Evolutionary conservation across 2,329 filamentous ascomycete genomes (phyloP).

Genomic region (Capronia coronata): DNA sequence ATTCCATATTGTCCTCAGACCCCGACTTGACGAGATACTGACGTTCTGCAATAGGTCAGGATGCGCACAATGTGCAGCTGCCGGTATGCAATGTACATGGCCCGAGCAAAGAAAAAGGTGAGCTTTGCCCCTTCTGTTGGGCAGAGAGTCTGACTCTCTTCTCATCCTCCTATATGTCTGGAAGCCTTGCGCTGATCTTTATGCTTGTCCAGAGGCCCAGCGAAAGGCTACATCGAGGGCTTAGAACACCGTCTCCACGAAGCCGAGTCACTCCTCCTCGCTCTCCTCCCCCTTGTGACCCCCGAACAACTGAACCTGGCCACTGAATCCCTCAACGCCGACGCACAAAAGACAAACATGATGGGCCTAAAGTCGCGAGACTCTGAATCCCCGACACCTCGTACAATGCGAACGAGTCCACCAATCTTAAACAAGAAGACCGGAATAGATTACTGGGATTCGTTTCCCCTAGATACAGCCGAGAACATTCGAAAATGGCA

Average conservation of each 20-base stretch:
- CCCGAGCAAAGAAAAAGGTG: slow-evolving; percentile 26
- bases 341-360: too few relatives aligned
- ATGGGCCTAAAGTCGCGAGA: slow-evolving; percentile 15
- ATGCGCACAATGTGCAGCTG: slow-evolving; percentile 23
- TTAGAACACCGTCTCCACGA: slow-evolving; percentile 40
- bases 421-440: slow-evolving; percentile 30
- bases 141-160: too few relatives aligned
- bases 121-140: background rate
- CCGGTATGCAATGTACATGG: slow-evolving; percentile 25
- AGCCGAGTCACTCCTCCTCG: slow-evolving; percentile 38
- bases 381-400: slow-evolving; percentile 21
- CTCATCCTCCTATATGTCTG: background rate
- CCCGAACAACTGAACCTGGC: slow-evolving; percentile 31
- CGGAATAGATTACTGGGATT: slow-evolving; percentile 36
- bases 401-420: slow-evolving; percentile 16
- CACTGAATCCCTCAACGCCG: slow-evolving; percentile 20
- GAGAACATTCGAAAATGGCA: slow-evolving; percentile 36
- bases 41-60: slow-evolving; percentile 18
- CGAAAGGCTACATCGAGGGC: slow-evolving; percentile 44
- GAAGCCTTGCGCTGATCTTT: background rate
- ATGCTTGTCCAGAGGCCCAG: slow-evolving; percentile 35
- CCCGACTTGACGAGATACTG: slow-evolving; percentile 1
- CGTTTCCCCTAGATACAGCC: slow-evolving; percentile 33
- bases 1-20: background rate
- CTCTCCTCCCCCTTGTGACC: slow-evolving; percentile 33